These are phyloP conservation scores for Calonectria leucothoes DNA, from an alignment of 2,329 filamentous ascomycete genomes.

Conservation along the genomic window DNA sequence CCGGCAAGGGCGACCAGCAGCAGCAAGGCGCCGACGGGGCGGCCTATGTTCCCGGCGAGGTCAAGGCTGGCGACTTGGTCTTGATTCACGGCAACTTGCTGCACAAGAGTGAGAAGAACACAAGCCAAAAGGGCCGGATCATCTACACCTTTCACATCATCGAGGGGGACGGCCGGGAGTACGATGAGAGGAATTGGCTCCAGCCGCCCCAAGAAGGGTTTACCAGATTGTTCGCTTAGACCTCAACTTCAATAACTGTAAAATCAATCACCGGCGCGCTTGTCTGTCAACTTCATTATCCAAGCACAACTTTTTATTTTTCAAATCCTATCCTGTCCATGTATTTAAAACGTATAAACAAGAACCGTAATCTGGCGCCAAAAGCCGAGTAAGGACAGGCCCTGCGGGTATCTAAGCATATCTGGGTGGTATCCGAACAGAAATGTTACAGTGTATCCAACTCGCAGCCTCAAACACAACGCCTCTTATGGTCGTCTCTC, in stretches of 20 bases:
- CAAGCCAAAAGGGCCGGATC: conserved; percentile 85
- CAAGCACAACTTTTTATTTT: conserved; percentile 2
- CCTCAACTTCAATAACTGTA: neutral
- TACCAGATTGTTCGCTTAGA: conserved; percentile 68
- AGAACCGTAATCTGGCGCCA: conserved; percentile 20
- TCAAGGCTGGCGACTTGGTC: conserved; percentile 90
- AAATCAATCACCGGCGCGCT: neutral
- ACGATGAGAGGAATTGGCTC: conserved; percentile 93
- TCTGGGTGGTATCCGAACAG: conserved; percentile 30
- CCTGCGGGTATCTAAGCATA: conserved; percentile 38
- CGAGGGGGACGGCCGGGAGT: conserved; percentile 78
- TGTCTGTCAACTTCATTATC: neutral
- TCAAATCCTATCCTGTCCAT: conserved; percentile 1
- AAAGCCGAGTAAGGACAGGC: conserved; percentile 23
- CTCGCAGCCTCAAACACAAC: conserved; percentile 17
- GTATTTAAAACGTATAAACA: conserved; percentile 5
- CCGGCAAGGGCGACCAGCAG: conserved; percentile 54
- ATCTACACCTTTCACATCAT: conserved; percentile 99
- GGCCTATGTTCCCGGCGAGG: conserved; percentile 81
- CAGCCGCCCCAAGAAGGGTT: conserved; percentile 87
- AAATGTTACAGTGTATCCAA: conserved; percentile 40
- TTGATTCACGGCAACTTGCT: conserved; percentile 95
- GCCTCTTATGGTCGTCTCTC: conserved; percentile 21
- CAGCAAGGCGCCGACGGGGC: conserved; percentile 48
- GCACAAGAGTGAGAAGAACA: conserved; percentile 96